Percentiles rank a stretch among this genome's conserved stretches.
Conservation (phyloP, 2,329 filamentous ascomycete species). For the Colletotrichum orchidophilum region DNA sequence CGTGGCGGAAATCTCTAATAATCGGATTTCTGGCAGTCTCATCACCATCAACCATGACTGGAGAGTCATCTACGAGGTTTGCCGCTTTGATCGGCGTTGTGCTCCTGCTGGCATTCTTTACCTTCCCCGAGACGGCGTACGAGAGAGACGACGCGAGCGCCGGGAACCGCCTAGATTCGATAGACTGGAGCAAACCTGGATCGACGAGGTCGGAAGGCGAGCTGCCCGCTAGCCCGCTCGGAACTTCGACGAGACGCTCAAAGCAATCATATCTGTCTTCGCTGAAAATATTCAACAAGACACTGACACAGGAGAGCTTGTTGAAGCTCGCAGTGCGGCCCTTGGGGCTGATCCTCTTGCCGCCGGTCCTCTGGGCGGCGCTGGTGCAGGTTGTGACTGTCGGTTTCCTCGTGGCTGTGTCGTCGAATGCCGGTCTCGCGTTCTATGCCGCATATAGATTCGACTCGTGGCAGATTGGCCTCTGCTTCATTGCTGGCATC, state of each 20-base stretch:
- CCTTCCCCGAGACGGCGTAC: conserved; percentile 67
- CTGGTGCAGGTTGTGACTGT: conserved; percentile 64
- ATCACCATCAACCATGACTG: conserved; percentile 59
- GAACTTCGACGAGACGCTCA: background rate
- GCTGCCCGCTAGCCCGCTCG: conserved; percentile 11
- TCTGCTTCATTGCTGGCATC: conserved; percentile 60
- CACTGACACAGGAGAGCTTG: conserved; percentile 56
- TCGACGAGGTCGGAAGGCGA: conserved; percentile 35
- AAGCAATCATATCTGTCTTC: conserved; percentile 46
- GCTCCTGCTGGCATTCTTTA: conserved; percentile 59
- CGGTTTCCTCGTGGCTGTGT: conserved; percentile 64
- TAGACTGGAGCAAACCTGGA: conserved; percentile 13
- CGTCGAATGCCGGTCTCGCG: conserved; percentile 59
- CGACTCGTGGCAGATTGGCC: conserved; percentile 55
- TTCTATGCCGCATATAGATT: conserved; percentile 54
- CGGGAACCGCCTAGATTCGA: conserved; percentile 10
- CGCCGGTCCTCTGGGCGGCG: conserved; percentile 64
- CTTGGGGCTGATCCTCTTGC: conserved; percentile 58
- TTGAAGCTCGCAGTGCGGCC: conserved; percentile 59
- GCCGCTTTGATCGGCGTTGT: conserved; percentile 58
- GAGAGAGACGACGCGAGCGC: conserved; percentile 39
- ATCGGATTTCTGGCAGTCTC: conserved; percentile 42
- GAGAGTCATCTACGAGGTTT: conserved; percentile 62
- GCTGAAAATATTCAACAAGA: conserved; percentile 51
- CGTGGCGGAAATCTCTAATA: background rate